These are phyloP conservation scores for Coniochaeta hoffmannii DNA, from an alignment of 2,329 filamentous ascomycete genomes.

Conservation along the genomic window DNA sequence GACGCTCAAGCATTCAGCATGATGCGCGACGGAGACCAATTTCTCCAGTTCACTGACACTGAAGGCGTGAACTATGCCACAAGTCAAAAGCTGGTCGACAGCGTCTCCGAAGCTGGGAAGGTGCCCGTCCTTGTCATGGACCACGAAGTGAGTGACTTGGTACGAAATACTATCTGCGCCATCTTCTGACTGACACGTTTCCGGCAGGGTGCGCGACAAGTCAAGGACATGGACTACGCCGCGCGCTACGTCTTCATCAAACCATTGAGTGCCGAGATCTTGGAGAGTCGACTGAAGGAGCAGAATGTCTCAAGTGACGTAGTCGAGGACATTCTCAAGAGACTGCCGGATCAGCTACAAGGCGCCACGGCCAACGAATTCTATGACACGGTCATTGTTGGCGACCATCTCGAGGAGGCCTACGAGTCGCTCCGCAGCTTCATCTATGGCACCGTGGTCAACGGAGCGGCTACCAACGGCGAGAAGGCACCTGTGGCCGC, in stretches of 20 bases:
- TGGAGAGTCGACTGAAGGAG: conserved; percentile 33
- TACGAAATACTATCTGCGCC: neutral
- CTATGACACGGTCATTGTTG: conserved; percentile 44
- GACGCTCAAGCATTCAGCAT: conserved; percentile 46
- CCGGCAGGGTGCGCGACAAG: conserved; percentile 45
- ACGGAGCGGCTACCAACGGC: neutral
- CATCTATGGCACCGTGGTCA: conserved; percentile 28
- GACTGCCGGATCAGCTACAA: conserved; percentile 30
- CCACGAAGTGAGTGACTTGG: conserved; percentile 36
- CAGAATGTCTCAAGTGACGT: conserved; percentile 36
- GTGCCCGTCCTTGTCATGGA: conserved; percentile 52
- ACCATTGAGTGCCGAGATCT: conserved; percentile 28
- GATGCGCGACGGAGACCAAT: conserved; percentile 51
- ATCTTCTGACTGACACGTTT: neutral
- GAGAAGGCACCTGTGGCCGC: neutral
- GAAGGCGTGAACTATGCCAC: conserved; percentile 48
- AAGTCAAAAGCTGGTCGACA: conserved; percentile 43
- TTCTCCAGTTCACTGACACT: conserved; percentile 47
- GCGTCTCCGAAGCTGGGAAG: conserved; percentile 45
- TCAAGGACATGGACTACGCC: conserved; percentile 48
- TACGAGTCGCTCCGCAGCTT: conserved; percentile 42
- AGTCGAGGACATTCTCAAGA: conserved; percentile 34
- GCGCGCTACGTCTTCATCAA: conserved; percentile 49
- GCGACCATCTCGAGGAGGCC: conserved; percentile 41
- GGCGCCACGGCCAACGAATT: conserved; percentile 36